Conservation (phyloP, 208 protist genomes). For the Angomonas desouzai region DNA sequence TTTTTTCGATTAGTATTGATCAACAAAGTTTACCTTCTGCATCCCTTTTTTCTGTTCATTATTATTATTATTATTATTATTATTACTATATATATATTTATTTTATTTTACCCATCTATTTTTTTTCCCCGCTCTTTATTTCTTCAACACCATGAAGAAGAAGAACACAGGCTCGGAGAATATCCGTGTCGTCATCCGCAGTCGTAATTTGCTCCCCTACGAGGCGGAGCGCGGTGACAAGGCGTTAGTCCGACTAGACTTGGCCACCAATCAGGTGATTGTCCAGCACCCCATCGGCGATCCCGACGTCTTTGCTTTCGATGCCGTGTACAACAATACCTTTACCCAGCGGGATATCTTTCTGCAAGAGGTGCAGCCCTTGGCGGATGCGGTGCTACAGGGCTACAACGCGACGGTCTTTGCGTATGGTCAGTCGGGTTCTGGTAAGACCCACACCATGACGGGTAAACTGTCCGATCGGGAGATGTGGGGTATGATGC, state of each 20-base stretch:
- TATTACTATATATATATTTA: neutral
- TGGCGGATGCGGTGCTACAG: conserved; percentile 84
- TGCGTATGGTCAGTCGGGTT: conserved; percentile 90
- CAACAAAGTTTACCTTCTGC: too few species aligned
- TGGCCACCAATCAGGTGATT: conserved; percentile 83
- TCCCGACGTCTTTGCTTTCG: conserved; percentile 83
- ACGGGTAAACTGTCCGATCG: conserved; percentile 74
- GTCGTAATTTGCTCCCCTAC: conserved; percentile 71
- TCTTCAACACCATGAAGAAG: conserved; percentile 50
- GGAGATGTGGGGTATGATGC: conserved; percentile 90
- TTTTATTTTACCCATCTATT: neutral
- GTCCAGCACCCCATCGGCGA: conserved; percentile 86
- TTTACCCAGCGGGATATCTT: conserved; percentile 91
- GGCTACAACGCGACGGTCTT: conserved; percentile 93
- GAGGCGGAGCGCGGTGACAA: conserved; percentile 87
- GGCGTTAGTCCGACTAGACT: conserved; percentile 77
- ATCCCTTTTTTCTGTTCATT: neutral
- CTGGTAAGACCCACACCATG: conserved; percentile 92
- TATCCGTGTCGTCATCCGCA: conserved; percentile 88
- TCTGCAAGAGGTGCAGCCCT: conserved; percentile 81
- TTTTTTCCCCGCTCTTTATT: conserved; percentile 14
- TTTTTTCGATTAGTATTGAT: conserved; percentile 1
- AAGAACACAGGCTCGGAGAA: conserved; percentile 77
- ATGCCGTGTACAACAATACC: conserved; percentile 91
- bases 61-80: neutral